Evolutionary conservation across 306 rosid genomes (phyloP), one percentile per base, ranked within the genome.

Genomic region (Trichosanthes truncata): DNA sequence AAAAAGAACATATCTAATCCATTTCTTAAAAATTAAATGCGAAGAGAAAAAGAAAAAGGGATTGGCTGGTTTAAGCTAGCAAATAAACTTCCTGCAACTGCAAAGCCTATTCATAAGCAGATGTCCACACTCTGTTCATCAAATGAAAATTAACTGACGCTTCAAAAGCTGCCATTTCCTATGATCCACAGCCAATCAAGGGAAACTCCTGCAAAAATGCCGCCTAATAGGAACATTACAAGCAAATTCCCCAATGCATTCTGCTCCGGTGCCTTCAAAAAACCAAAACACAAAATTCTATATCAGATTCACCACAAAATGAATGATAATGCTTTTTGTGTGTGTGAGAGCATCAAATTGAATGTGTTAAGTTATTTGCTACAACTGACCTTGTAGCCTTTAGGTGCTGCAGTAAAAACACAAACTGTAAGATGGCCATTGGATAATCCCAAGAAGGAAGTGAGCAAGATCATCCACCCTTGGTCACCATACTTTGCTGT

Each of bases 121-220:
- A 62, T 25, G 36, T 11, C 65, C 2, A n/a, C 2, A 11, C 65
- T 60, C 11, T 11, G n/a, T 61, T 61, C 41, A 31, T 29, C 20
- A 62, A 23, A 60, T 60, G 33, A 68, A 40, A 1, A 7, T n/a
- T 12, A 43, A 43, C 36, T 11, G 2, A 72, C 4, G 17, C 57
- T 62, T 84, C 78, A 84, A 55, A 84, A 87, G 48, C 26, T 56
- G 4, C 66, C 69, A 8, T 90, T 87, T 31, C 97, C 98, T 3
- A 92, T 92, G 57, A 94, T 66, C 98, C 98, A 94, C 75, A 92
- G 41, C 97, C 97, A 94, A 41, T 87, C 96, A 55, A 94, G 94
- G 62, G 80, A n/a, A 76, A 85, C 93, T 7, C 98, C 98, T 1
- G 91, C 67, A 82, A 77, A 88, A 61, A 94, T 81, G 74, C 97